phyloP scores from a whole-genome alignment of 345 rosid genomes.

The Euphorbia peplus region DNA sequence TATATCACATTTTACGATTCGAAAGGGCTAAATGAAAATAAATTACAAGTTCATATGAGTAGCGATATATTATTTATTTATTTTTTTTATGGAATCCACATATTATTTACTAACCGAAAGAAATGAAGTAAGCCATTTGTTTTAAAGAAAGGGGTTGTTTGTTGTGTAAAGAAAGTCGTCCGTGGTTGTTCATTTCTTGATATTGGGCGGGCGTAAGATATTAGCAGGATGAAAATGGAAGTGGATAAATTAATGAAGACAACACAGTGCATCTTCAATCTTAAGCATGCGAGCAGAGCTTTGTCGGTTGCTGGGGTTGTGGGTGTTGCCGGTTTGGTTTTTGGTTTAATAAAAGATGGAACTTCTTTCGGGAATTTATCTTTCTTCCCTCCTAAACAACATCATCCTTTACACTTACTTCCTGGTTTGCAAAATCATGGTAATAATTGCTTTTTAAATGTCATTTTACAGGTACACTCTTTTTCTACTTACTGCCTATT shows the following conservation, averaged over 20 bases:
- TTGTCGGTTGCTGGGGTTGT: slow-evolving; percentile 44
- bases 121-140: no score
- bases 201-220: neutral
- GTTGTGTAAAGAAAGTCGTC: no score
- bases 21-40: no score
- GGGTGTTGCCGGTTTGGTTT: slow-evolving; percentile 51
- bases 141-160: no score
- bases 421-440: slow-evolving; percentile 86
- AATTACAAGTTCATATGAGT: no score
- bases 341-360: slow-evolving; percentile 45
- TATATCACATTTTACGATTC: no score
- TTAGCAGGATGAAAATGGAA: neutral
- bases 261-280: neutral
- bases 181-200: neutral
- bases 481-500: slow-evolving; percentile 3
- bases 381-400: slow-evolving; percentile 28
- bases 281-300: neutral
- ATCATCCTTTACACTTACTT: slow-evolving; percentile 29
- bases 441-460: slow-evolving; percentile 83
- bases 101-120: no score
- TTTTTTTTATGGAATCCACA: no score
- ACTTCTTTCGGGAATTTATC: slow-evolving; percentile 30
- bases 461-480: slow-evolving; percentile 64
- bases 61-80: no score
- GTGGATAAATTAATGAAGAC: neutral